Percentiles rank a stretch among this genome's conserved stretches.
Conservation (phyloP, 164 flowering plant species). For the Tetracentron sinense region DNA sequence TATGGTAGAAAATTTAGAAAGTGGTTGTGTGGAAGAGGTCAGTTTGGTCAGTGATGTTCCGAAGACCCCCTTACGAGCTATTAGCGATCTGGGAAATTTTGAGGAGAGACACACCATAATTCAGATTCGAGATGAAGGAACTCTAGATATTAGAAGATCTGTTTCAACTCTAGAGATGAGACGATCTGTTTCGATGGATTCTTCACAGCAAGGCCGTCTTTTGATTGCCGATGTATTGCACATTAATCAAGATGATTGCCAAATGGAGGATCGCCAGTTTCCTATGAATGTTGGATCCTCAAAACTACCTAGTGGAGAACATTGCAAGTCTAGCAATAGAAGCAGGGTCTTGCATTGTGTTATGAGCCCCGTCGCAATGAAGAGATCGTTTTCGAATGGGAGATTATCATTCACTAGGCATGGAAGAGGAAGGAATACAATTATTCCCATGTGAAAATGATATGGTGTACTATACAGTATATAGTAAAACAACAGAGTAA, state of each 20-base stretch:
- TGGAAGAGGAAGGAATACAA: conserved; percentile 29
- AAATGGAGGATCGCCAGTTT: conserved; percentile 3
- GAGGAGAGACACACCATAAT: conserved; percentile 28
- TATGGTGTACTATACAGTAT: too few relatives aligned
- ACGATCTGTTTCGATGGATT: conserved; percentile 67
- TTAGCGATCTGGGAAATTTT: conserved; percentile 27
- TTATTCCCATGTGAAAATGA: conserved; percentile 21
- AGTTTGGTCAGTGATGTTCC: conserved; percentile 10
- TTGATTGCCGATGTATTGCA: conserved; percentile 48
- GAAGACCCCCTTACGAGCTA: conserved; percentile 26
- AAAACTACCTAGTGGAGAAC: conserved; percentile 21
- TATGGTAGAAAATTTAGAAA: conserved; percentile 14
- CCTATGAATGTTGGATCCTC: conserved; percentile 29
- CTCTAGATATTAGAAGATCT: too few relatives aligned
- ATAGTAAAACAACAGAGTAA: too few relatives aligned
- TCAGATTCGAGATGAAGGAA: conserved; percentile 38
- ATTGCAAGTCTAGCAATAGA: conserved; percentile 24
- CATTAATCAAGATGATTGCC: conserved; percentile 16
- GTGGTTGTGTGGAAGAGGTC: conserved; percentile 13
- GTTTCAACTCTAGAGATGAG: too few relatives aligned
- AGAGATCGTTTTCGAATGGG: conserved; percentile 72
- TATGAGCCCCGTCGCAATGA: conserved; percentile 38
- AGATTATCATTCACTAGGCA: conserved; percentile 40
- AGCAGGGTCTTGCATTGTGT: conserved; percentile 37
- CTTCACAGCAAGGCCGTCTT: conserved; percentile 22